Conservation (phyloP, 805 yeast genomes). For the Brettanomyces anomalus region DNA sequence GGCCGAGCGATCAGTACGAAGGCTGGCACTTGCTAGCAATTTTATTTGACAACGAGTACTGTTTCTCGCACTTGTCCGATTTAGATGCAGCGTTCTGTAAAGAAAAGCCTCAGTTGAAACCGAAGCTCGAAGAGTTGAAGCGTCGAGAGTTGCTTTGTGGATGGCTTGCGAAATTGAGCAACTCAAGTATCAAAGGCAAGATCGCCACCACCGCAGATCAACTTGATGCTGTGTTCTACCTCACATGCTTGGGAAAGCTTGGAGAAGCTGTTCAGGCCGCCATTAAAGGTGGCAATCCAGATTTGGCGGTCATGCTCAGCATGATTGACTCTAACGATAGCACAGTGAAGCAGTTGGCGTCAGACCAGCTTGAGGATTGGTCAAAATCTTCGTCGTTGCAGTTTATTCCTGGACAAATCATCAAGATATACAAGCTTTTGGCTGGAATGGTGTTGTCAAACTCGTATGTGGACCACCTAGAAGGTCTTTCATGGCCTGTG, state of each 20-base stretch:
- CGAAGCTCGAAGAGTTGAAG: constrained; percentile 14
- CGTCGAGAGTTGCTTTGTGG: constrained; percentile 38
- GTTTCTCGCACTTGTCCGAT: constrained; percentile 8
- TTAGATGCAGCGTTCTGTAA: constrained; percentile 4
- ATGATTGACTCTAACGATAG: constrained; percentile 64
- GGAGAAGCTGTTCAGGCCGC: constrained; percentile 57
- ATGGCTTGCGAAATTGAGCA: constrained; percentile 49
- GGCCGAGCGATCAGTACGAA: constrained; percentile 14
- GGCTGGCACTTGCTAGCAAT: constrained; percentile 53
- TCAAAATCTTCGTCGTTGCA: constrained; percentile 28
- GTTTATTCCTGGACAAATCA: constrained; percentile 43
- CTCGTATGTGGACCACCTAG: constrained; percentile 25
- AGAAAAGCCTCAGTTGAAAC: constrained; percentile 5
- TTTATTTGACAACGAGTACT: constrained; percentile 41
- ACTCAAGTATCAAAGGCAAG: constrained; percentile 26
- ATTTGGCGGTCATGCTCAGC: constrained; percentile 62
- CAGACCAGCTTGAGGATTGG: constrained; percentile 63
- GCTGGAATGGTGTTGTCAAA: constrained; percentile 37
- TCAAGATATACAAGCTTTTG: constrained; percentile 56
- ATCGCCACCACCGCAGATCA: constrained; percentile 4
- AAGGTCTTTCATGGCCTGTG: constrained; percentile 57
- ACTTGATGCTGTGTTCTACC: constrained; percentile 42
- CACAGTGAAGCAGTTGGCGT: constrained; percentile 46
- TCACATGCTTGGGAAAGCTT: constrained; percentile 46
- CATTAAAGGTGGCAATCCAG: constrained; percentile 50